Evolutionary conservation across 1,139 yeast species (phyloP).

Genomic region (Lodderomyces theae): DNA sequence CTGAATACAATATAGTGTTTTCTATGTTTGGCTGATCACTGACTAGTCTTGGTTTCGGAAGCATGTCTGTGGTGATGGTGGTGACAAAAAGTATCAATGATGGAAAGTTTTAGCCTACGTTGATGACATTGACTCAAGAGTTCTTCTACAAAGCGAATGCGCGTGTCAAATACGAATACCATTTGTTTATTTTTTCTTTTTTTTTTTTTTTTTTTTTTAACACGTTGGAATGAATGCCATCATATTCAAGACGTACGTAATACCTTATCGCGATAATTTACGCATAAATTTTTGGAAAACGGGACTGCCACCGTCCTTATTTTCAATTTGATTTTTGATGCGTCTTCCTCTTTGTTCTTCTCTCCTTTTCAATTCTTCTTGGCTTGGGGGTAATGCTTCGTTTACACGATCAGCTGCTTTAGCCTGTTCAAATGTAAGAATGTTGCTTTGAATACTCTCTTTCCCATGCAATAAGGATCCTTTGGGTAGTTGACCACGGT

Average conservation of each 20-base stretch:
- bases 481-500: constrained; percentile 71
- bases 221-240: background rate
- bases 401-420: constrained; percentile 75
- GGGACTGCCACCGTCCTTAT: constrained; percentile 30
- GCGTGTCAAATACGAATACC: no score
- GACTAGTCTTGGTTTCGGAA: constrained; percentile 21
- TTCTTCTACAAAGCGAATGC: no score
- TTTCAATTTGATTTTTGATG: constrained; percentile 43
- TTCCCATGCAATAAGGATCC: constrained; percentile 84
- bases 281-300: constrained; percentile 44
- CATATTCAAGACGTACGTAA: background rate
- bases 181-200: no score
- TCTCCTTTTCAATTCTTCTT: constrained; percentile 50
- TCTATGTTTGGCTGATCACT: constrained; percentile 40
- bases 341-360: constrained; percentile 46
- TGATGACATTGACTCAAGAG: no score
- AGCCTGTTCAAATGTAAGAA: constrained; percentile 81
- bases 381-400: constrained; percentile 87
- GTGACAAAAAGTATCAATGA: no score
- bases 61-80: constrained; percentile 11
- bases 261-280: constrained; percentile 28
- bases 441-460: constrained; percentile 71
- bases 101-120: no score
- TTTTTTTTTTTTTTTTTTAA: no score
- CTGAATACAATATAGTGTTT: constrained; percentile 36